Evolutionary conservation across 176 grass and related monocot genomes (phyloP), one percentile per base, ranked within the genome.

Genomic region (Musa acuminata): DNA sequence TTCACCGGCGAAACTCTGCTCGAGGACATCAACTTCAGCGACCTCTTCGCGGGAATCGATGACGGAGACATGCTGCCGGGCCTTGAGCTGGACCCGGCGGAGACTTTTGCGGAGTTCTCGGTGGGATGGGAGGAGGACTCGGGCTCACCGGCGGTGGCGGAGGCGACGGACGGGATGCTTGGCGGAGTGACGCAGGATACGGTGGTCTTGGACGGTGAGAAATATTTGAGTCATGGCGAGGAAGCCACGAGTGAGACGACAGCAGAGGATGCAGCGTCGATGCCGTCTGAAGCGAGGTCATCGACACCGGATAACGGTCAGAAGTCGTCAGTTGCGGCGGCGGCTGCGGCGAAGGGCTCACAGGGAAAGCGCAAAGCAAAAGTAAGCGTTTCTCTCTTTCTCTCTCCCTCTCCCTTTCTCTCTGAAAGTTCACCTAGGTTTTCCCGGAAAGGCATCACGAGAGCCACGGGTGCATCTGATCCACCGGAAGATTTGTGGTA

Each of bases 1-100:
- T 51, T 64, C 26, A 22, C 16, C 54, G 80, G 83, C 49, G 83
- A 82, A 16, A 74, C 71, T 79, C 80, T 90, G 24, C 87, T 96
- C 16, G 82, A 89, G 55, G 92, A 94, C 83, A 94, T 99, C 82
- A 85, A 91, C 85, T 99, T 99, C 76, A 83, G 80, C 13, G 94
- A 98, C 49, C 78, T 86, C 81, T 89, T 86, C 78, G 64, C 89
- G 2, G 65, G 73, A 20, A 75, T 87, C 1, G 94, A 93, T 23
- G 82, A 91, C 58, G 95, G 95, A 11, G 90, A 99, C 26, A 55
- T 91, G 52, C 83, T 99, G 67, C 95, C 91, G 1, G 88, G 91
- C 85, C 95, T 99, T 6, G 95, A 91, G 86, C 84, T 91, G 67
- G 95, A 99, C 80, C 84, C 95, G 51, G 72, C 72, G 1, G 95